Evolutionary conservation across 805 yeast genomes (phyloP).

Genomic region (Teunomyces stri): DNA sequence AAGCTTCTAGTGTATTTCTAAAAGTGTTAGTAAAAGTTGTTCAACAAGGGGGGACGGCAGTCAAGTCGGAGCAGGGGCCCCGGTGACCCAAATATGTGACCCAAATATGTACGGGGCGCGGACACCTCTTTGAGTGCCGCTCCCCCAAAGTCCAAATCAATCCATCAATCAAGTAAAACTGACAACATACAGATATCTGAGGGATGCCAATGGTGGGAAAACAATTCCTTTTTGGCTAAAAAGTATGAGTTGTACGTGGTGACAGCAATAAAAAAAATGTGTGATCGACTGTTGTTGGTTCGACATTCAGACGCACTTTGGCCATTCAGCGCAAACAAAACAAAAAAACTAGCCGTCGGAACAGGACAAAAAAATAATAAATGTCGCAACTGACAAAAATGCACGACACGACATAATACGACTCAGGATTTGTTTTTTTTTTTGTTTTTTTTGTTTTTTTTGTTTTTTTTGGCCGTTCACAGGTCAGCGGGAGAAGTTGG

Average conservation of each 20-base stretch:
- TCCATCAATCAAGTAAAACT: not conserved
- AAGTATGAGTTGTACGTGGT: not conserved
- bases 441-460: too few relatives aligned
- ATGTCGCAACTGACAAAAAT: not conserved
- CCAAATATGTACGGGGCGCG: slow-evolving; percentile 1
- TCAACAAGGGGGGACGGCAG: not conserved
- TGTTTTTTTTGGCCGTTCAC: not conserved
- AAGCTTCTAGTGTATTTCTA: not conserved
- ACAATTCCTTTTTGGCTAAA: not conserved
- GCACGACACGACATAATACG: not conserved
- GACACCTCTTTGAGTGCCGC: not conserved
- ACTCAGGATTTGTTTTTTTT: too few relatives aligned
- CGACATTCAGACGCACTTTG: slow-evolving; percentile 2
- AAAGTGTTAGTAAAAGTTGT: slow-evolving; percentile 2
- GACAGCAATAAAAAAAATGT: slow-evolving; percentile 6
- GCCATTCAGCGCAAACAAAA: slow-evolving; percentile 1
- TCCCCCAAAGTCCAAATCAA: not conserved
- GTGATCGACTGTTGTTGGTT: slow-evolving; percentile 5
- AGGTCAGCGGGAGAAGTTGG: not conserved
- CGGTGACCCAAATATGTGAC: too few relatives aligned
- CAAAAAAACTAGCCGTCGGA: not conserved
- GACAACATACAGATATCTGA: not conserved
- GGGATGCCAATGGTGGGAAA: slow-evolving; percentile 1
- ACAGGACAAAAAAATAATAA: slow-evolving; percentile 3
- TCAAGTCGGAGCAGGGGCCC: not conserved